A percentile compares a stretch with the other conserved stretches of the same genome.
Conservation (phyloP, 2,329 filamentous ascomycete species). For the Cercospora brassicicola region DNA sequence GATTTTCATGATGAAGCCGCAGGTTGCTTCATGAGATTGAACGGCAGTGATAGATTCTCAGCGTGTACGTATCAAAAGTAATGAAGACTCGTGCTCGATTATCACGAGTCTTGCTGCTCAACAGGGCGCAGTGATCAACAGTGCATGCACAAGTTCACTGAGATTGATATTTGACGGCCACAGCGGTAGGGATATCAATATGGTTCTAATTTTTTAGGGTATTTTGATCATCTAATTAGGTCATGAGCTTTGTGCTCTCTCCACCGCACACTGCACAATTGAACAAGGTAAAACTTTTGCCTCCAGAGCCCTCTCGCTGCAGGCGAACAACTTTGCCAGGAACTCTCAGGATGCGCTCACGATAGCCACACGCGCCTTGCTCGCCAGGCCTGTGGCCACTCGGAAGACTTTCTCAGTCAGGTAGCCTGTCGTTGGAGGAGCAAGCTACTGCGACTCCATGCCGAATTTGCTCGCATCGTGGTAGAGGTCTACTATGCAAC, state of each 20-base stretch:
- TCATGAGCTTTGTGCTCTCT: not conserved
- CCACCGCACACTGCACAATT: not conserved
- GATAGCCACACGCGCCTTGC: constrained; percentile 1
- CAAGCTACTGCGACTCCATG: constrained; percentile 16
- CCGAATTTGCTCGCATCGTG: constrained; percentile 67
- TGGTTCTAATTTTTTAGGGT: not conserved
- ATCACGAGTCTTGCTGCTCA: not conserved
- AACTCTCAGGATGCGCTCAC: not conserved
- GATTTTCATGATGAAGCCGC: constrained; percentile 69
- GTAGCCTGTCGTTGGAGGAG: constrained; percentile 12
- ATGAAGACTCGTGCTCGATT: not conserved
- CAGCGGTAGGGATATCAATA: not conserved
- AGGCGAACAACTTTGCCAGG: not conserved
- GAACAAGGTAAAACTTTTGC: not conserved
- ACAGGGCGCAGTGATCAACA: not conserved
- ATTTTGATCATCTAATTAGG: constrained; percentile 7
- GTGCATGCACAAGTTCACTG: not conserved
- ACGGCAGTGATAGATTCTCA: not conserved
- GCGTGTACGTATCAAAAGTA: not conserved
- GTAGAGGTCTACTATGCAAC: constrained; percentile 92
- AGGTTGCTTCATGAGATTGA: constrained; percentile 22
- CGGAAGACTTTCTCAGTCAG: constrained; percentile 9
- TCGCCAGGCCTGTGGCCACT: not conserved
- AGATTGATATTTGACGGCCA: not conserved
- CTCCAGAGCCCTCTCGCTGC: not conserved